Evolutionary conservation across 1,284 basidiomycete species (phyloP).

Genomic region (Heterobasidion occidentale): DNA sequence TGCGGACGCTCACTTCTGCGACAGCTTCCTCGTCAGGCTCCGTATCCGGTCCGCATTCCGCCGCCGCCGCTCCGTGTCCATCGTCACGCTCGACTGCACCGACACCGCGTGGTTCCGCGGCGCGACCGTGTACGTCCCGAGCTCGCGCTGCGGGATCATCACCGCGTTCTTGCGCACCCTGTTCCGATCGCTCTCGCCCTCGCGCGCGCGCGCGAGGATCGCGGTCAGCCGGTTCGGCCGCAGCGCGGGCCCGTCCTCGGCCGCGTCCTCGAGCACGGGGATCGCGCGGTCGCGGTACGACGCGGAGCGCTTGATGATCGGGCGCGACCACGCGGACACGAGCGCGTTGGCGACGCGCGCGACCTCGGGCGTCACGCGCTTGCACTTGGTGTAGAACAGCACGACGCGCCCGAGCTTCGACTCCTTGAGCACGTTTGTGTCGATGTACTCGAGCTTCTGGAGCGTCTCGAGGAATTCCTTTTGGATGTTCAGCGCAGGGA

Average conservation of each 20-base stretch:
- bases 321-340: conserved; percentile 86
- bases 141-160: conserved; percentile 61
- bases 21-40: conserved; percentile 43
- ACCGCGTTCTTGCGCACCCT: conserved; percentile 70
- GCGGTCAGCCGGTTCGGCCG: conserved; percentile 52
- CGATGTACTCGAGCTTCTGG: conserved; percentile 80
- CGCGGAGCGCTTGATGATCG: conserved; percentile 87
- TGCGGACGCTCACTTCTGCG: neutral
- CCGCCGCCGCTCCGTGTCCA: conserved; percentile 61
- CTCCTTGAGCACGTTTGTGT: conserved; percentile 87
- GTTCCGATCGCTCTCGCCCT: conserved; percentile 50
- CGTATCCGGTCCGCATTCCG: conserved; percentile 65
- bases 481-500: conserved; percentile 95
- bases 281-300: conserved; percentile 74
- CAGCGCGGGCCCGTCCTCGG: conserved; percentile 28
- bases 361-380: conserved; percentile 80
- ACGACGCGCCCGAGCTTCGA: conserved; percentile 88
- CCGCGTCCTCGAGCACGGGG: conserved; percentile 36
- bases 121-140: conserved; percentile 70
- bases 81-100: conserved; percentile 48
- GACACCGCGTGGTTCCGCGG: conserved; percentile 48
- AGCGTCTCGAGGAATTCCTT: conserved; percentile 85
- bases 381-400: conserved; percentile 93
- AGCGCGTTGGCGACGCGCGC: conserved; percentile 79
- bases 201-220: conserved; percentile 60